These are phyloP conservation scores for Saitozyma podzolica DNA, from an alignment of 768 basidiomycete genomes.

Conservation along the genomic window DNA sequence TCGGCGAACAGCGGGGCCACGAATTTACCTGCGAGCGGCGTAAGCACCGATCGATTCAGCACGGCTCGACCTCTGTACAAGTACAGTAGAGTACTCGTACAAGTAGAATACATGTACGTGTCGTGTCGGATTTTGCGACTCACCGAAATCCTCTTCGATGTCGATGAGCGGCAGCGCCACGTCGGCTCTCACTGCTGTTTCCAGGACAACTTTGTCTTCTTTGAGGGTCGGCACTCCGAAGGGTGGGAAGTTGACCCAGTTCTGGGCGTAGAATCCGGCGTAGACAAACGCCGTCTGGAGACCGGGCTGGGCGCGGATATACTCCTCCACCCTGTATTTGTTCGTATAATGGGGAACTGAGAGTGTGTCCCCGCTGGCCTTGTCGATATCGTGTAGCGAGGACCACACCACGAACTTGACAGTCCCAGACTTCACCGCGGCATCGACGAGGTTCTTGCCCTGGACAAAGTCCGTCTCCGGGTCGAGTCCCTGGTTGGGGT, in stretches of 20 bases:
- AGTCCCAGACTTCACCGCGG: not conserved
- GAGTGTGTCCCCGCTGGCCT: not conserved
- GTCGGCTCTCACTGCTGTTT: not conserved
- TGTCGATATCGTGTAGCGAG: not conserved
- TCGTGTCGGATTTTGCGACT: not conserved
- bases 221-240: not conserved
- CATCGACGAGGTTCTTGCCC: not conserved
- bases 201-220: not conserved
- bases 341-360: not conserved
- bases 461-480: not conserved
- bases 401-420: slow-evolving; percentile 1
- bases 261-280: not conserved
- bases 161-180: not conserved
- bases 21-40: no score
- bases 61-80: no score
- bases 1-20: no score
- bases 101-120: no score
- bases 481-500: not conserved
- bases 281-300: not conserved
- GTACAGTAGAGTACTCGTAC: no score
- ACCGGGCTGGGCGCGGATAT: not conserved
- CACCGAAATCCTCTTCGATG: not conserved
- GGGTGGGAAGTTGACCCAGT: slow-evolving; percentile 1
- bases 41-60: no score
- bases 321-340: slow-evolving; percentile 1